Evolutionary conservation across 768 basidiomycete species (phyloP).

Genomic region (Dendrothele bispora): DNA sequence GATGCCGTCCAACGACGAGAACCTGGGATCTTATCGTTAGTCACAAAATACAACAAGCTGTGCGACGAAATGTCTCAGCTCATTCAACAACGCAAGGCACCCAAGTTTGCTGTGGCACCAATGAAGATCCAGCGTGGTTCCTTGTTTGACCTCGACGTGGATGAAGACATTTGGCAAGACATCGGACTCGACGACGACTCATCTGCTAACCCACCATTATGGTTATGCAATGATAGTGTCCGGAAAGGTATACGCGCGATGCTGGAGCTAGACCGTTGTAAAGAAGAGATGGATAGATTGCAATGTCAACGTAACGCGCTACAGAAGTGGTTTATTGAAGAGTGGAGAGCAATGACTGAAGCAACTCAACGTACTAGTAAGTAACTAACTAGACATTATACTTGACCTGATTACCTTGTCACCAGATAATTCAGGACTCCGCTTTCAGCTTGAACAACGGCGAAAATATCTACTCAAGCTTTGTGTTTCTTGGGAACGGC

Average conservation of each 20-base stretch:
- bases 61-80: slow-evolving; percentile 16
- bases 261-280: slow-evolving; percentile 14
- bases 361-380: too few species aligned
- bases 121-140: slow-evolving; percentile 13
- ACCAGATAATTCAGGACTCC: too few species aligned
- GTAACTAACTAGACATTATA: too few species aligned
- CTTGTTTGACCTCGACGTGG: slow-evolving; percentile 25
- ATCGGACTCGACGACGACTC: slow-evolving; percentile 23
- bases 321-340: slow-evolving; percentile 17
- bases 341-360: too few species aligned
- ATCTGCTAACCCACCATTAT: slow-evolving; percentile 9
- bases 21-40: slow-evolving; percentile 15
- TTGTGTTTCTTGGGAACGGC: too few species aligned
- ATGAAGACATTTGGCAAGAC: slow-evolving; percentile 30
- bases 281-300: slow-evolving; percentile 10
- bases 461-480: too few species aligned
- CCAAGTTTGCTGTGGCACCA: slow-evolving; percentile 14
- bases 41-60: slow-evolving; percentile 17
- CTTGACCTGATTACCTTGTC: too few species aligned
- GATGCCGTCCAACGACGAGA: slow-evolving; percentile 11
- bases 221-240: slow-evolving; percentile 18
- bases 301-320: slow-evolving; percentile 10
- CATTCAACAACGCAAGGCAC: slow-evolving; percentile 16
- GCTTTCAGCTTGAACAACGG: too few species aligned
- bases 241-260: slow-evolving; percentile 12